Evolutionary conservation across 495 filamentous ascomycete genomes (phyloP), one percentile per base, ranked within the genome.

Genomic region (Staphylotrichum longicolle): DNA sequence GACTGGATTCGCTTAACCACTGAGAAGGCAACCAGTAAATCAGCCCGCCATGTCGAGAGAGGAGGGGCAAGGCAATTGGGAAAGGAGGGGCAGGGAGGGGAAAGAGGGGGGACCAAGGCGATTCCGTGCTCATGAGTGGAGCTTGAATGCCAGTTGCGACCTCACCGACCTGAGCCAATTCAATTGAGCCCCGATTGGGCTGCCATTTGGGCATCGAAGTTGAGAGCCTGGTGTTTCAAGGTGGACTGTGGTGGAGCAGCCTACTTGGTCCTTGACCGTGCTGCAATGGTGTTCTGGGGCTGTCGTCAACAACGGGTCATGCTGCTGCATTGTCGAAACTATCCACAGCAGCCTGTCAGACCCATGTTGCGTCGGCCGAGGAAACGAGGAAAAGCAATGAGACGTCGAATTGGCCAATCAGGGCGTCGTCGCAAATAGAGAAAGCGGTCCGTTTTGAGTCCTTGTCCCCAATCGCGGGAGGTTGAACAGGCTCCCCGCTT

Each of bases 131-230:
- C 32, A n/a, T n/a, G 15, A 20, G 61, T 63, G 61, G 61, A 59
- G 49, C 48, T 54, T 46, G 2, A 51, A 35, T 47, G 54, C 41
- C 47, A 58, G 44, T 47, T 35, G 54, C 33, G 45, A 55, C 7
- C 41, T 59, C 39, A 55, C 61, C 57, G 54, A 61, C 37, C 10
- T 39, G 37, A 10, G 37, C 37, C 37, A 10, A 39, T 60, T 65
- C 64, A 63, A 67, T 69, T 66, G 66, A 69, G 54, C 48, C 51
- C 58, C 69, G 65, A 67, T 71, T 69, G 69, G 69, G 69, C 67
- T 59, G 39, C 69, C 54, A 67, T 54, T 69, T 65, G 67, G 69
- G 69, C 69, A 68, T 47, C 64, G 66, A 71, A 37, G 45, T 39
- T 44, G 12, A n/a, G 12, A 11, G 9, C 20, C 27, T 15, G 32